A percentile compares a stretch with the other conserved stretches of the same genome.
phyloP scores from a whole-genome alignment of 257 asterid species.

The Hygrophila difformis region DNA sequence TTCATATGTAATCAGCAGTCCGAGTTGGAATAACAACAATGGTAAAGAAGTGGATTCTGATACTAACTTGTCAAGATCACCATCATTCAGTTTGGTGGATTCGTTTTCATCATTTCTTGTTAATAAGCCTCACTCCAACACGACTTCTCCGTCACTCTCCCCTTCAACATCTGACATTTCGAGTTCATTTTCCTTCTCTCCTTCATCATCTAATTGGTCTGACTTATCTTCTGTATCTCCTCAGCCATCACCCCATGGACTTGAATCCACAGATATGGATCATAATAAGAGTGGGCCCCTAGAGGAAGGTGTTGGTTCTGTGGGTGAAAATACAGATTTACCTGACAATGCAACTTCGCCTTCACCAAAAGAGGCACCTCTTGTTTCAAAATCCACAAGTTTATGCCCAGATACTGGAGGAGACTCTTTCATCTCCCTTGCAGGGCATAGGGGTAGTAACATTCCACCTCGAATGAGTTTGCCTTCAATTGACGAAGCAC shows the following conservation, averaged over 20 bases:
- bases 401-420: slow-evolving; percentile 28
- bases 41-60: slow-evolving; percentile 27
- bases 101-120: slow-evolving; percentile 48
- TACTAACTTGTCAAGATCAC: slow-evolving; percentile 35
- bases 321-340: slow-evolving; percentile 25
- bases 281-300: slow-evolving; percentile 19
- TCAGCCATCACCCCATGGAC: slow-evolving; percentile 51
- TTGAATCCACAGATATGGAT: slow-evolving; percentile 26
- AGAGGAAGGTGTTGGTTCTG: slow-evolving; percentile 23
- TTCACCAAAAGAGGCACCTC: slow-evolving; percentile 24
- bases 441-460: slow-evolving; percentile 41
- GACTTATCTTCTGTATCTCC: slow-evolving; percentile 59
- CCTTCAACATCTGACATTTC: slow-evolving; percentile 77
- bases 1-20: slow-evolving; percentile 31
- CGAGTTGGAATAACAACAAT: slow-evolving; percentile 23
- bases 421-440: slow-evolving; percentile 28
- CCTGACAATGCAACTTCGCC: slow-evolving; percentile 21
- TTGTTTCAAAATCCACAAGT: slow-evolving; percentile 18
- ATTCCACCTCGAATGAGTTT: slow-evolving; percentile 39
- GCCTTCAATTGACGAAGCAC: slow-evolving; percentile 44
- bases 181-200: slow-evolving; percentile 75
- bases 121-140: slow-evolving; percentile 37
- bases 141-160: slow-evolving; percentile 65
- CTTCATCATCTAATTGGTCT: slow-evolving; percentile 86
- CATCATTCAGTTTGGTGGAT: slow-evolving; percentile 48